Evolutionary conservation across 1,139 yeast genomes (phyloP), one percentile per base, ranked within the genome.

Genomic region (Saccharomyces uvarum): DNA sequence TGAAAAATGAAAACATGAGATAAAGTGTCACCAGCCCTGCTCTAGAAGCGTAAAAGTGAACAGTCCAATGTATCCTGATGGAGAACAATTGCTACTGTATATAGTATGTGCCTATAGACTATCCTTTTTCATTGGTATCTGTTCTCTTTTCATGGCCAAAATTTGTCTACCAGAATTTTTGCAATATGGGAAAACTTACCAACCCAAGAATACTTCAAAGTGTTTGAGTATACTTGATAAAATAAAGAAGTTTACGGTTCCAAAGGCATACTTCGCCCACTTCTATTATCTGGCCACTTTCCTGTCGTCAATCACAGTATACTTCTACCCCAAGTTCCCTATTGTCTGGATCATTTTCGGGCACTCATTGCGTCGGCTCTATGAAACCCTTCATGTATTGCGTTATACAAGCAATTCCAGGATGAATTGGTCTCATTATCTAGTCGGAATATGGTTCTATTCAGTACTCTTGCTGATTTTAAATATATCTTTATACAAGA

Each of bases 391-490:
- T 1, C 73, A 63, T 47, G 72, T 88, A 26, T 76, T 81, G 51
- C 77, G 74, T 32, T 79, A 78, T 61, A 73, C 78, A 14, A 60
- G 73, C 13, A 63, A 67, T 0, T 77, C 95, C 0, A 75, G 78
- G 54, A 90, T 91, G 75, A 88, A 90, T 66, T 58, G 88, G 29
- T 74, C 84, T 2, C 97, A 91, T 69, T 91, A 88, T 64, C 48
- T 84, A 1, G 88, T 81, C 14, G 98, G 97, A 0, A 49, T 87
- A 4, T 72, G 76, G 58, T 90, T 86, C 66, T 91, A 91, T 63
- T 54, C 78, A 0, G 63, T 71, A 0, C 63, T 77, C 21, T 76
- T 71, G 59, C 52, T 70, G 56, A 74, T 61, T 61, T 70, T 54
- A 54, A 74, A 59, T 42, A 57, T 69, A 2, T 54, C 63, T 48